Base-by-base conservation (phyloP, 2,329 filamentous ascomycete genomes). In the Aspergillus nomiae region DNA sequence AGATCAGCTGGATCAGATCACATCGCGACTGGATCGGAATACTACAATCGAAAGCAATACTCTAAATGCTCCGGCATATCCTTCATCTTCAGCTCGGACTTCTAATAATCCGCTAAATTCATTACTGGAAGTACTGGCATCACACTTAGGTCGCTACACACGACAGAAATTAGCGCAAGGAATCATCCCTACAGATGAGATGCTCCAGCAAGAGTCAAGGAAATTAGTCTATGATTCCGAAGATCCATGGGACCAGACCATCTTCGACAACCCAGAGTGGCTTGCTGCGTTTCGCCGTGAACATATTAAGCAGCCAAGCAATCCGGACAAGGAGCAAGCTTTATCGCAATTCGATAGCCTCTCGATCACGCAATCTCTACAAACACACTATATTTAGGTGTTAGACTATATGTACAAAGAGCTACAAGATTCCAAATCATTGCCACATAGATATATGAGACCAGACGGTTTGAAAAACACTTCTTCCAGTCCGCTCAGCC, bases 141-240 rank as follows among this genome's bases (percentile, higher is more conserved):
- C 24, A 4, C 68, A 70, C 38, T 55, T 71, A 14, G 61, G 67
- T 7, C 63, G 59, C 19, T 71, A 64, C 61, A 65, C 66, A 12
- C 60, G 61, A 3, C 38, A 60, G 16, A 66, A 68, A 56, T 46
- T 61, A 34, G 30, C 50, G n/a, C 36, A 50, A 24, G 59, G 59
- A 1, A 71, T 80, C 1, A 67, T 77, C 19, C 66, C 83, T 21
- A 83, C 80, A 1, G 83, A 85, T 65, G 80, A 82, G n/a, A 80
- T 83, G 76, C 73, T 85, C 9, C 83, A 85, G 68, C 65, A 67
- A 7, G 75, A 83, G 59, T 80, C 83, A 4, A 76, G 83, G 21
- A 70, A 71, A 41, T 80, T 85, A 28, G 62, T 84, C 5, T 85
- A 83, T 61, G 79, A 80, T n/a, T 75, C 75, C 11, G 81, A 84